Base-by-base conservation (phyloP, 192 early-diverging fungal genomes). In the Cladochytrium replicatum region DNA sequence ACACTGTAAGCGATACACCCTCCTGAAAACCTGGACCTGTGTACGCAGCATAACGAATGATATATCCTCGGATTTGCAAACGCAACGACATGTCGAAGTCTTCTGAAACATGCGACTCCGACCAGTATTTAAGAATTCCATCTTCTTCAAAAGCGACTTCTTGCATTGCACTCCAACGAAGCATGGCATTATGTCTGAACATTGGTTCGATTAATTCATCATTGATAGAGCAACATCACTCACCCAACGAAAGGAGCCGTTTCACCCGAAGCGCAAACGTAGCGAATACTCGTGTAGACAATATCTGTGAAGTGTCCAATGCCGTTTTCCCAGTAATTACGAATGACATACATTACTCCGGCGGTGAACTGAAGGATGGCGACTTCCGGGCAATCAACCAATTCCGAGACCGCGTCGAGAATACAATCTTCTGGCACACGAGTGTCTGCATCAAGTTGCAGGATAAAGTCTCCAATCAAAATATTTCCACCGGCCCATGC, bases 71-170 rank as follows among this genome's bases (percentile, higher is more conserved):
- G 6, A 55, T 60, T 37, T 55, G 53, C 6, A 55, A 17, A 6
- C 53, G 52, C 6, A 55, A 54, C 6, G 53, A 50, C 53, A 55
- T 55, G 43, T 55, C 53, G 23, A 55, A 55, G 29, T 55, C 53
- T 59, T 55, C 53, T 6, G 53, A 55, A 5, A 55, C 53, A 29
- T 57, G 53, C 7, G 30, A 44, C 23, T 55, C 53, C 19, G 53
- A 55, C 53, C 53, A 55, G 53, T 54, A 55, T 29, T 60, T 58
- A 23, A 58, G n/a, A 9, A 8, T 6, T 6, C 29, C 54, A 22
- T 57, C 54, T 41, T 55, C 53, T 8, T 57, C 27, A 51, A 58
- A 55, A 23, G 56, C 54, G 56, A 55, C 53, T 28, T 55, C 55
- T 24, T 55, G 34, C 19, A 55, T 55, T 22, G 53, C 53, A 29